Evolutionary conservation across 106 monocot genomes (phyloP).

Genomic region (Apostasia ramifera): DNA sequence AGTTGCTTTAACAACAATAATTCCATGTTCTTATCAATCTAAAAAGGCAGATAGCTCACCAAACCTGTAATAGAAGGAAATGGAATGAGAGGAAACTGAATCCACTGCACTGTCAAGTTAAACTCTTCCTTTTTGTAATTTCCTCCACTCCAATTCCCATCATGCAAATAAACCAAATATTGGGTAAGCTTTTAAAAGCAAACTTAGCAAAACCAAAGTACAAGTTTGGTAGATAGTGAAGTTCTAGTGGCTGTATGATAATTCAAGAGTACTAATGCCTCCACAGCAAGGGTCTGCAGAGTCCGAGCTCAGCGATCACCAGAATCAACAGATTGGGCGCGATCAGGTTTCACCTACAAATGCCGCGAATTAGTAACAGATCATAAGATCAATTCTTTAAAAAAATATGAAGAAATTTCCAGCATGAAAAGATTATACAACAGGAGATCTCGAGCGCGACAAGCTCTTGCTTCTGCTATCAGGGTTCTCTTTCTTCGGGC

Average conservation of each 20-base stretch:
- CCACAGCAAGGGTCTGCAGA: background rate
- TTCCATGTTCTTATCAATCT: too few relatives aligned
- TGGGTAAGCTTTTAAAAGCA: background rate
- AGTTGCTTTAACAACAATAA: too few relatives aligned
- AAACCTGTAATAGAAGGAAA: too few relatives aligned
- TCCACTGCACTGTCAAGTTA: too few relatives aligned
- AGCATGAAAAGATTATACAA: constrained; percentile 12
- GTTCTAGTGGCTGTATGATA: background rate
- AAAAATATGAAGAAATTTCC: background rate
- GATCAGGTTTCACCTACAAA: background rate
- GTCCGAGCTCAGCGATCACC: background rate
- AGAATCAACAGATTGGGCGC: background rate
- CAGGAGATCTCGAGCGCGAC: constrained; percentile 29
- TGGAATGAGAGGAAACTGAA: too few relatives aligned
- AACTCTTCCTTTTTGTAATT: too few relatives aligned
- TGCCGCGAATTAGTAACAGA: background rate
- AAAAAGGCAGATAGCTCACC: too few relatives aligned
- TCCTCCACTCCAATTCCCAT: too few relatives aligned
- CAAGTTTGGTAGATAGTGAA: background rate
- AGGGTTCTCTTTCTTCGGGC: constrained; percentile 28
- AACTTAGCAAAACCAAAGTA: background rate
- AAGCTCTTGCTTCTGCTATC: constrained; percentile 28
- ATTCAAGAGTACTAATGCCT: background rate
- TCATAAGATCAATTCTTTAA: background rate
- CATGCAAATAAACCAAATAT: too few relatives aligned